Conservation (phyloP, 2,329 filamentous ascomycete genomes). For the Seiridium cupressi region DNA sequence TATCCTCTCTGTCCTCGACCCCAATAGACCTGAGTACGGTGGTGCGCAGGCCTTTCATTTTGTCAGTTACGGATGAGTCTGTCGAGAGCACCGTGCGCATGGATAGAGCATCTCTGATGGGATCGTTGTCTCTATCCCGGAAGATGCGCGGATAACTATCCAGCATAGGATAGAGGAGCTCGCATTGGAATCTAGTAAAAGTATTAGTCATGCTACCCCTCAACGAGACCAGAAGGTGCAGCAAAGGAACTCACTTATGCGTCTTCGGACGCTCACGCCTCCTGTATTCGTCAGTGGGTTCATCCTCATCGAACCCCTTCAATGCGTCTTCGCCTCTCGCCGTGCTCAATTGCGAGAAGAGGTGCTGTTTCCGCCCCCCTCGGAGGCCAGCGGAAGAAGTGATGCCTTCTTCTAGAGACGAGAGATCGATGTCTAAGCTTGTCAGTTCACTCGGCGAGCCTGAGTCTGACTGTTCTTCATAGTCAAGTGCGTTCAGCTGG, state of each 20-base stretch:
- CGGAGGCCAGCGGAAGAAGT: slow-evolving; percentile 19
- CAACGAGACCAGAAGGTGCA: neutral
- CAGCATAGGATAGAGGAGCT: slow-evolving; percentile 70
- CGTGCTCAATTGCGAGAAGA: slow-evolving; percentile 42
- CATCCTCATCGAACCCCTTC: slow-evolving; percentile 19
- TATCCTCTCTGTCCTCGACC: slow-evolving; percentile 76
- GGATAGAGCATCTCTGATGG: slow-evolving; percentile 39
- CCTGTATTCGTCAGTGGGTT: slow-evolving; percentile 20
- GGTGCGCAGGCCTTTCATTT: slow-evolving; percentile 64
- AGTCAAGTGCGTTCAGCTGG: slow-evolving; percentile 27
- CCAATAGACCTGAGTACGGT: slow-evolving; percentile 62
- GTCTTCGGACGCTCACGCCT: slow-evolving; percentile 23
- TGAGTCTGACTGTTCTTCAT: slow-evolving; percentile 20
- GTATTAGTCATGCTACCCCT: neutral
- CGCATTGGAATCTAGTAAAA: slow-evolving; percentile 44
- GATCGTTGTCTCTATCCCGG: slow-evolving; percentile 35
- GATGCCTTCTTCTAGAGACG: slow-evolving; percentile 33
- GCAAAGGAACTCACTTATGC: slow-evolving; percentile 19
- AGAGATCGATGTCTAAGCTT: slow-evolving; percentile 38
- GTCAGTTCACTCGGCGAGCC: slow-evolving; percentile 26
- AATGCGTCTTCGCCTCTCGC: slow-evolving; percentile 26
- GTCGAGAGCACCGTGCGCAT: slow-evolving; percentile 66
- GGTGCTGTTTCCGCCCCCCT: slow-evolving; percentile 28
- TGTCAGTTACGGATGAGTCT: slow-evolving; percentile 68
- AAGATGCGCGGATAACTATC: slow-evolving; percentile 84